Base-by-base conservation (phyloP, 306 rosid species). In the Casuarina equisetifolia region DNA sequence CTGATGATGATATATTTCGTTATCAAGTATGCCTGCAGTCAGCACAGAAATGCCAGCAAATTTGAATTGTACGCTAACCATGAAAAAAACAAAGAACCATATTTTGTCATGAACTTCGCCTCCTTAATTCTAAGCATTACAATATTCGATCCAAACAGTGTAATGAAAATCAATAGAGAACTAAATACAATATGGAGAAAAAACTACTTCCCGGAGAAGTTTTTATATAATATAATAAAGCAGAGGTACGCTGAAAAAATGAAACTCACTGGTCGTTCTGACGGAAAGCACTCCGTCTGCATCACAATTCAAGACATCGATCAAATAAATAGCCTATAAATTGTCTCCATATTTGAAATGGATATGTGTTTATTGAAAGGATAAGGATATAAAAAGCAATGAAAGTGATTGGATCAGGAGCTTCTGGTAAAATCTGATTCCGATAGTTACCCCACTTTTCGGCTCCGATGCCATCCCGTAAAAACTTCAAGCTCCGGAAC, bases 201-300 rank as follows among this genome's bases (percentile, higher is more conserved):
- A 10, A 25, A 35, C 44, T 62, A 4, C 35, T 67, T 17, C n/a
- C 9, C 50, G 9, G n/a, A 36, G 6, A 40, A 16, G 25, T 66
- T 66, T 3, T 39, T 40, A 66, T 15, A 17, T 64, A 32, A 42
- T 57, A 42, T 50, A n/a, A 58, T 54, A 72, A 75, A 57, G 40
- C 70, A 58, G 40, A 63, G 80, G 38, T 45, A 74, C 50, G 32
- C 46, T 38, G 63, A 58, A 58, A 69, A 79, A 52, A 72, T 7
- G 79, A 52, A 82, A 86, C 91, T 89, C 79, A 95, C 97, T 39
- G n/a, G 98, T 92, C 58, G 97, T 89, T 83, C 87, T 90, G 73
- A 95, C 86, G 35, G 84, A 84, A 76, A 95, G 87, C 79, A 86
- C 17, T 86, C 93, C 99, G 78, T 89, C 99, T 95, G 96, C 88